phyloP scores from a whole-genome alignment of 352 stramenopile species.

The Hyaloperonospora brassicae region DNA sequence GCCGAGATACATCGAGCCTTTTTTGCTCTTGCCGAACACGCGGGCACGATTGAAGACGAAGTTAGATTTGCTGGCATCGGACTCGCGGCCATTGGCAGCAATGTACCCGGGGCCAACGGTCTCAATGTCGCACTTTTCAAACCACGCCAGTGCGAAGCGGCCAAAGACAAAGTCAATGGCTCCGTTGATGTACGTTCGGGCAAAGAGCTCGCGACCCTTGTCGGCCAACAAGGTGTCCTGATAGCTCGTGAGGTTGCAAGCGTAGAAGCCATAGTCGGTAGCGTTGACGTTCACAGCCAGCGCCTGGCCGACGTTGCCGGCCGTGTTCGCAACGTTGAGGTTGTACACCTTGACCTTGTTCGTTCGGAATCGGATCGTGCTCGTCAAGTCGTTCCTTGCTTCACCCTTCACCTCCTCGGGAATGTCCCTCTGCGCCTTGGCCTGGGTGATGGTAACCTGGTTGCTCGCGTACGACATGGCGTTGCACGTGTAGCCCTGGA shows the following conservation, averaged over 20 bases:
- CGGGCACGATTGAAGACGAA: constrained; percentile 23
- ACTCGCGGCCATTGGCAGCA: constrained; percentile 20
- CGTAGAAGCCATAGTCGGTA: constrained; percentile 26
- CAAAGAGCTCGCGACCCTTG: constrained; percentile 20
- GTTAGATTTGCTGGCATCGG: constrained; percentile 5
- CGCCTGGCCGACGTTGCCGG: constrained; percentile 18
- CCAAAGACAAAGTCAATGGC: constrained; percentile 24
- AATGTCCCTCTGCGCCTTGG: constrained; percentile 24
- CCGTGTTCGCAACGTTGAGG: constrained; percentile 24
- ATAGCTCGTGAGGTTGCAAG: constrained; percentile 17
- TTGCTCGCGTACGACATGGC: constrained; percentile 9
- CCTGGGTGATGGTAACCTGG: constrained; percentile 15
- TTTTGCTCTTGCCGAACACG: constrained; percentile 14
- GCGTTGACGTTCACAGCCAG: constrained; percentile 21
- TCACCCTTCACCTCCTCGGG: constrained; percentile 14
- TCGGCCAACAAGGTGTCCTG: constrained; percentile 20
- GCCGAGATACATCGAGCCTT: neutral
- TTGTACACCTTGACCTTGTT: constrained; percentile 30
- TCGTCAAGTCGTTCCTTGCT: constrained; percentile 20
- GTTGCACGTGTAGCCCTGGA: constrained; percentile 19
- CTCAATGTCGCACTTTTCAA: constrained; percentile 23
- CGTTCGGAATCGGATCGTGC: constrained; percentile 17
- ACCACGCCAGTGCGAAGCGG: constrained; percentile 15
- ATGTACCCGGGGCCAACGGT: constrained; percentile 22
- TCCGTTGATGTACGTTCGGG: constrained; percentile 19